Conservation (phyloP, 75 land plant genomes). For the Cunninghamia lanceolata region DNA sequence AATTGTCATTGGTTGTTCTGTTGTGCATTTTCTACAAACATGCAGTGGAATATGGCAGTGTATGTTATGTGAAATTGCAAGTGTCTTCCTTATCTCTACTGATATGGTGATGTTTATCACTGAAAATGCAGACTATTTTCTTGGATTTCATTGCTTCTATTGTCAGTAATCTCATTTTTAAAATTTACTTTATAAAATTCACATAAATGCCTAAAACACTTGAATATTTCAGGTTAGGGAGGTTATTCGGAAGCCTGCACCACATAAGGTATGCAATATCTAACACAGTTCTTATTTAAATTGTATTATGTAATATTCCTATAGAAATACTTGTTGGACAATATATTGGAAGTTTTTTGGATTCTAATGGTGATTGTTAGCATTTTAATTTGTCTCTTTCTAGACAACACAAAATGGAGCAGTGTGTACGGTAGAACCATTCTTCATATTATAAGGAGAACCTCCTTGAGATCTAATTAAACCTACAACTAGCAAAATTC, state of each 20-base stretch:
- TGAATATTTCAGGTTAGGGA: slow-evolving; percentile 32
- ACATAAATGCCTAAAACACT: not conserved
- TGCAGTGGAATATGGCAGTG: not conserved
- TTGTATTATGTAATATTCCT: not conserved
- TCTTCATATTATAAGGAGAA: no score
- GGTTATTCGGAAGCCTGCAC: slow-evolving; percentile 42
- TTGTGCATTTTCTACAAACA: not conserved
- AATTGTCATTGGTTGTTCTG: not conserved
- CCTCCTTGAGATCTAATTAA: no score
- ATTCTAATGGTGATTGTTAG: not conserved
- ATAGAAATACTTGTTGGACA: not conserved
- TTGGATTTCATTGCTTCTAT: not conserved
- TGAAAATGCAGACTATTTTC: not conserved
- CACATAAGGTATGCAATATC: slow-evolving; percentile 42
- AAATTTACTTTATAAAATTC: not conserved
- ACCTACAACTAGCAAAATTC: no score
- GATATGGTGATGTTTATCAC: not conserved
- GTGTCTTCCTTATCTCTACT: not conserved
- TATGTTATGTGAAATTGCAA: not conserved
- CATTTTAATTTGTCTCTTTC: no score
- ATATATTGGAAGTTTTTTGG: not conserved
- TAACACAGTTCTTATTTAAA: not conserved
- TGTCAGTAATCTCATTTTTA: not conserved
- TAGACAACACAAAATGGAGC: no score
- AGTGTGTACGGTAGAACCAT: no score